Base-by-base conservation (phyloP, 305 asterid species). In the Rubia occidens region DNA sequence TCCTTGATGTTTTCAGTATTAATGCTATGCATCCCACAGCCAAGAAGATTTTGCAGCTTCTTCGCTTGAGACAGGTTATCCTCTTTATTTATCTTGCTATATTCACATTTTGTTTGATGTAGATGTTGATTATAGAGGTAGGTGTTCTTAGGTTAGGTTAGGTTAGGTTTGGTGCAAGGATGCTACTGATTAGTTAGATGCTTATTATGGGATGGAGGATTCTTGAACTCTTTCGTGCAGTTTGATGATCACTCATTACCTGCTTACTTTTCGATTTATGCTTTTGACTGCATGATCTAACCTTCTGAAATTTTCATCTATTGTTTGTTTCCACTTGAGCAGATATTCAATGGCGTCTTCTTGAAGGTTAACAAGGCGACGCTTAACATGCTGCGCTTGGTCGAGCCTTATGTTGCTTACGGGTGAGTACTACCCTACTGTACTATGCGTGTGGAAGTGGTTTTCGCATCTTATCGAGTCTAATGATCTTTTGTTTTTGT, bases 341-440 rank as follows among this genome's bases (percentile, higher is more conserved):
- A 89, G 96, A 87, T 89, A 62, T 89, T 89, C 47, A 89, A 89
- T 59, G 95, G 96, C 0, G 96, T 87, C 21, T 89, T 89, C 78
- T 76, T 89, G 56, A 89, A 87, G 77, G 96, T 85, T 17, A 88
- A 88, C 91, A 88, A 89, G 80, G 96, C 96, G 24, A 89, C 96
- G 7, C 54, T 84, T 72, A 89, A 89, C 71, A 89, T 89, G 96
- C 72, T 89, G 68, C 96, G 80, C 76, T 75, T 85, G 72, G 96
- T 89, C 70, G 96, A 89, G 77, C 94, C 96, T 11, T 89, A 85
- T 13, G 96, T 89, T 49, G 84, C 96, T 8, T 89, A 64, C 13
- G 94, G 96, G 94, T 87, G 77, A 40, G 63, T 60, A 6, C 29
- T 26, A 26, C 29, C 29, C 11, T 55, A 4, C 37, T 58, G 3